Evolutionary conservation across 441 rosid genomes (phyloP), one percentile per base, ranked within the genome.

Genomic region (Rhodomyrtus psidioides): DNA sequence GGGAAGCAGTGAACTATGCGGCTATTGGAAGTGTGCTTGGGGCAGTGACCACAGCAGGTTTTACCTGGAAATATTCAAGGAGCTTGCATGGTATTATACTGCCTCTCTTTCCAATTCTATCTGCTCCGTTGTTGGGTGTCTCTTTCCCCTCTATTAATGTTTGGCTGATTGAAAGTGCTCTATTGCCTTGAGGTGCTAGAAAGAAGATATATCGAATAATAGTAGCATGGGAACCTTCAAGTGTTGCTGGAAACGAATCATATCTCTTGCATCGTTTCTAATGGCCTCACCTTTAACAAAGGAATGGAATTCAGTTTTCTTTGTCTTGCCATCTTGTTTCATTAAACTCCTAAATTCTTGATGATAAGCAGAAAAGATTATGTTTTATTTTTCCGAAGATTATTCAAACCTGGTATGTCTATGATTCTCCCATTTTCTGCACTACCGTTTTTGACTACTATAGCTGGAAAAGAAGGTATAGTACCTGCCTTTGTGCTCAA

Each of bases 21-120:
- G 84, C 91, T 44, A 26, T 91, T 44, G 98, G 98, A 86, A 87
- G 93, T 89, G 89, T 90, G 55, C 88, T 96, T 79, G 99, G 98
- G 82, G 98, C 97, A 26, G 88, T 93, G 57, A 92, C 98, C 27
- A 94, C 97, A 88, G 99, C 96, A 30, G 96, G 91, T 87, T 57
- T 95, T 92, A 89, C 98, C 83, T 96, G 97, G 99, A 96, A 94
- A 86, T 96, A 97, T 89, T 97, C 98, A 4, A 94, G 87, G 92
- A 94, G 96, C 83, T 90, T 93, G 84, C 99, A 96, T 91, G 99
- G 99, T 97, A 91, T 21, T 83, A 15, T 75, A 4, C 87, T 82
- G 21, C 85, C 51, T 62, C 54, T 75, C 83, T 44, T 26, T 12
- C 65, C 81, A 85, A 85, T 57, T 51, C 56, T 53, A 7, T 44